Evolutionary conservation across 768 basidiomycete species (phyloP), one percentile per base, ranked within the genome.

Genomic region (Pulveroboletus ravenelii): DNA sequence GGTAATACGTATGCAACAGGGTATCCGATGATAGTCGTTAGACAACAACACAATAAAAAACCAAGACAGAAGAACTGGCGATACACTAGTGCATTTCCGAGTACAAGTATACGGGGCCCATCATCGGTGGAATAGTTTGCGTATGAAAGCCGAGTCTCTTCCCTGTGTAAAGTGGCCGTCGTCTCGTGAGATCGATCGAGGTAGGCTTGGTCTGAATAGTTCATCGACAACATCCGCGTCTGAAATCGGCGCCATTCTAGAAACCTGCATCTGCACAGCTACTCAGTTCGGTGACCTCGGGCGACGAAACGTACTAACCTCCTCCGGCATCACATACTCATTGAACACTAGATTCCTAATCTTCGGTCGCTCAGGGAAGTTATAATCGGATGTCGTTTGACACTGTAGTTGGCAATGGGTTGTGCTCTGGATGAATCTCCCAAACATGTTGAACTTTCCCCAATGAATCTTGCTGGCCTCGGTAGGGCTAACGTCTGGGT

Each of bases 401-500:
- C 87, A 91, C 52, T 87, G 82, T 10, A 79, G 70, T 69, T 95
- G 93, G 59, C 87, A 92, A 53, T 87, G 80, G 0, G 78, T 77
- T 6, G 93, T 87, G 59, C 79, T 82, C 45, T 80, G 78, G 49
- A 95, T 82, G 60, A 93, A 92, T 52, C 84, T 79, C 29, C 87
- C 93, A 74, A 97, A 87, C 80, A 92, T 86, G 57, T 86, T 87
- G 69, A 89, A 96, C 70, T 98, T 98, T 25, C 86, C 89, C 95
- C 95, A 98, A 61, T 97, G 93, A 47, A 97, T 88, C 63, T 83
- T 82, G 36, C 66, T 72, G 4, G 82, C 74, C 59, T 89, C 85
- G 18, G 78, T 72, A 7, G 81, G 72, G 54, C 80, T 79, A 54
- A 80, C 77, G 58, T 94, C 89, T 3, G 76, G 74, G 53, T 95